These are phyloP conservation scores for Saccharomyces jurei DNA, from an alignment of 805 yeast genomes.

Conservation along the genomic window DNA sequence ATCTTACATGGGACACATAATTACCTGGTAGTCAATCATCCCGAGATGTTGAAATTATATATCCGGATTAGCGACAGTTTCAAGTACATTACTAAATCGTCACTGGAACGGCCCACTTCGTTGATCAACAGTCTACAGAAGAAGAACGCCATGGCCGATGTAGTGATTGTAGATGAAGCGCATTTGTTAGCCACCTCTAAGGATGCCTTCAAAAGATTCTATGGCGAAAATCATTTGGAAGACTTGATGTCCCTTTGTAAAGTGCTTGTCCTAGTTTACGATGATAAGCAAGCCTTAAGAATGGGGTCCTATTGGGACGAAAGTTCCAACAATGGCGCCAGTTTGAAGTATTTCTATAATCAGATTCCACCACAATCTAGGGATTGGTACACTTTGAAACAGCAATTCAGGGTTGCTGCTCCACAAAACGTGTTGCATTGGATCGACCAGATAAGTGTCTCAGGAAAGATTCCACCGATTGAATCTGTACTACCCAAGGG, in stretches of 20 bases:
- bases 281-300: conserved; percentile 38
- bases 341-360: conserved; percentile 20
- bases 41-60: conserved; percentile 41
- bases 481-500: conserved; percentile 24
- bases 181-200: conserved; percentile 37
- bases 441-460: conserved; percentile 33
- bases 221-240: conserved; percentile 37
- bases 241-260: conserved; percentile 35
- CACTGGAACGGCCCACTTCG: conserved; percentile 41
- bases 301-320: conserved; percentile 41
- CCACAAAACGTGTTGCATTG: conserved; percentile 34
- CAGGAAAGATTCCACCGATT: conserved; percentile 24
- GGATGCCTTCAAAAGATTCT: conserved; percentile 38
- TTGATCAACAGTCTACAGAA: conserved; percentile 32
- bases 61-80: conserved; percentile 33
- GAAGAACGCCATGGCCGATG: conserved; percentile 29
- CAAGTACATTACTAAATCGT: conserved; percentile 31
- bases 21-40: conserved; percentile 39
- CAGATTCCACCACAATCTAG: conserved; percentile 12
- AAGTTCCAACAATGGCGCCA: conserved; percentile 31
- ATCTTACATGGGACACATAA: conserved; percentile 29
- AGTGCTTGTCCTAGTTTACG: conserved; percentile 37
- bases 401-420: conserved; percentile 39
- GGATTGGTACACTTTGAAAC: conserved; percentile 28
- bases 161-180: conserved; percentile 40